Evolutionary conservation across 306 rosid species (phyloP), one percentile per base, ranked within the genome.

Genomic region (Sesbania bispinosa): DNA sequence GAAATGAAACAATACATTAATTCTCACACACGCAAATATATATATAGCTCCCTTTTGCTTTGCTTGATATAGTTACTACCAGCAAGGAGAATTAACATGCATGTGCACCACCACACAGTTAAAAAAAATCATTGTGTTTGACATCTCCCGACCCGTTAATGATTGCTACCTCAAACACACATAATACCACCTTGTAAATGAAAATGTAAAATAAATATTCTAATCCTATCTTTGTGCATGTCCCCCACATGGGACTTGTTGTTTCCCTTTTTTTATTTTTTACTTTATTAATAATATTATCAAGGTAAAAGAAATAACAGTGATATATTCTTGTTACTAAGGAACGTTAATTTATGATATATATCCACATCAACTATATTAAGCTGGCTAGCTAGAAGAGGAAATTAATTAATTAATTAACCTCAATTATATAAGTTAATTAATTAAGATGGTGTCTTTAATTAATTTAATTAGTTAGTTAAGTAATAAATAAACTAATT

Each of bases 91-190:
- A 66, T 66, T 66, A n/a, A n/a, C n/a, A n/a, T n/a, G n/a, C n/a
- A n/a, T 48, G 50, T 69, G 52, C 52, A 69, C 64, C 33, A 18
- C 73, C 10, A 26, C 46, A 41, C 5, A 16, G 54, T 26, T 23
- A 46, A 10, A 55, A 71, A 57, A 36, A n/a, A n/a, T n/a, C 42
- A 54, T 26, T 46, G 26, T 30, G 45, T 24, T 32, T 73, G 77
- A 60, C 69, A 47, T 43, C 42, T 20, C 13, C 38, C 50, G 20
- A 60, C 38, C 39, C 59, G 0, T 67, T 35, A 20, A 13, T 65
- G 29, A 27, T 65, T 58, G 20, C 30, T 41, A 16, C 35, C 35
- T 58, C 59, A 58, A 42, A 24, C 39, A 66, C 39, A 19, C 13
- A n/a, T n/a, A n/a, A n/a, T n/a, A n/a, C n/a, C n/a, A n/a, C n/a